Percentiles rank a stretch among this genome's conserved stretches.
Evolutionary conservation across 2,329 filamentous ascomycete genomes (phyloP).

Genomic region (Pseudogymnoascus sp.): DNA sequence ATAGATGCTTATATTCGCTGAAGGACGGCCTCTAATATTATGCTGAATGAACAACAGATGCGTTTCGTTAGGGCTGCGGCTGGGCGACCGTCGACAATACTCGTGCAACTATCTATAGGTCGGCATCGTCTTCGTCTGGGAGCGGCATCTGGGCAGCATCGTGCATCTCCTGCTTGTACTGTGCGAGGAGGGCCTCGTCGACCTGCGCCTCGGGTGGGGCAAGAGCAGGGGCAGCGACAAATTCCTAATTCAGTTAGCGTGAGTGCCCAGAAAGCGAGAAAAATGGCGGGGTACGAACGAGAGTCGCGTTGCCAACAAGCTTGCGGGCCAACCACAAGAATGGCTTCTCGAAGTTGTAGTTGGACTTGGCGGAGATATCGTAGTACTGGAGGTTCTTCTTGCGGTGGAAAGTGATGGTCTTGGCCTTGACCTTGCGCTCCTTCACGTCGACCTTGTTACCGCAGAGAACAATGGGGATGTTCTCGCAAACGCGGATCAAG

Average conservation of each 20-base stretch:
- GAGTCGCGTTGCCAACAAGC: constrained; percentile 83
- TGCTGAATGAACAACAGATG: constrained; percentile 21
- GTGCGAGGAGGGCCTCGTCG: constrained; percentile 69
- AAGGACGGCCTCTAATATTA: constrained; percentile 29
- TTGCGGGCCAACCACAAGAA: constrained; percentile 99
- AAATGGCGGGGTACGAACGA: constrained; percentile 50
- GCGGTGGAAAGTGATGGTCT: constrained; percentile 99
- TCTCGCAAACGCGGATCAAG: constrained; percentile 97
- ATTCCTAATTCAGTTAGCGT: constrained; percentile 55
- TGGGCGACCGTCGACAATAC: constrained; percentile 14
- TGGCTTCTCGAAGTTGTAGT: constrained; percentile 99
- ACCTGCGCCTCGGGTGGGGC: constrained; percentile 88
- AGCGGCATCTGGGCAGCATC: constrained; percentile 74
- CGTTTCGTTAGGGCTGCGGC: constrained; percentile 9
- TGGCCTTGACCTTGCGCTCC: constrained; percentile 99
- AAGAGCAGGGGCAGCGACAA: constrained; percentile 89
- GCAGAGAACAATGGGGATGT: constrained; percentile 95
- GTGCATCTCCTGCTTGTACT: constrained; percentile 86
- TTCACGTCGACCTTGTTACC: constrained; percentile 99
- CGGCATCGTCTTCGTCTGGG: constrained; percentile 86
- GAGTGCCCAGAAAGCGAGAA: constrained; percentile 14
- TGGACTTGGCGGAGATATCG: constrained; percentile 98
- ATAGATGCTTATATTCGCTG: constrained; percentile 26
- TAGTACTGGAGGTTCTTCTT: constrained; percentile 99
- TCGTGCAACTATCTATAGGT: constrained; percentile 29